Evolutionary conservation across 2,329 filamentous ascomycete species (phyloP).

Genomic region (Xylaria sp.): DNA sequence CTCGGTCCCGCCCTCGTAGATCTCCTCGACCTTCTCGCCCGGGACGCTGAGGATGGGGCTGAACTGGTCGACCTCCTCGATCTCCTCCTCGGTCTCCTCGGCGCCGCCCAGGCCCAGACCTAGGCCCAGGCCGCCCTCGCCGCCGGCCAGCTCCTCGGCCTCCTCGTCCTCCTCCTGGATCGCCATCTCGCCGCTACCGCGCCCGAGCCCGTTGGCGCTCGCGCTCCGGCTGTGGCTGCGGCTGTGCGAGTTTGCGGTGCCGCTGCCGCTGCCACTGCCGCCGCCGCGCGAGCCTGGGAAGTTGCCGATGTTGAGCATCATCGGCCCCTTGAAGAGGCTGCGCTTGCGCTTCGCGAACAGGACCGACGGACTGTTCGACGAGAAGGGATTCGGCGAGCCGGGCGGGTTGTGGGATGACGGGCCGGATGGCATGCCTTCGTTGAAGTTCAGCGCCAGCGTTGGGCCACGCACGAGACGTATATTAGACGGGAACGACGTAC

Average conservation of each 20-base stretch:
- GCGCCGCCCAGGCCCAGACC: too few species aligned
- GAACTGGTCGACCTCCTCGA: slow-evolving; percentile 41
- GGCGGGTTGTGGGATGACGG: slow-evolving; percentile 45
- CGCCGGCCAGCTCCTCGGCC: slow-evolving; percentile 30
- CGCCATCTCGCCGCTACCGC: slow-evolving; percentile 74
- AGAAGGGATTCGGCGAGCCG: slow-evolving; percentile 61
- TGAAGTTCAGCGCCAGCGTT: slow-evolving; percentile 56
- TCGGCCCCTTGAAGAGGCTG: slow-evolving; percentile 80
- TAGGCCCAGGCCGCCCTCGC: too few species aligned
- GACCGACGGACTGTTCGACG: slow-evolving; percentile 56
- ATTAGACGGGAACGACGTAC: slow-evolving; percentile 76
- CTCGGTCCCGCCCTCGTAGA: slow-evolving; percentile 34
- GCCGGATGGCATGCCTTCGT: slow-evolving; percentile 58
- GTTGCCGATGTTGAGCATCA: slow-evolving; percentile 61
- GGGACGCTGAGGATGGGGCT: slow-evolving; percentile 35
- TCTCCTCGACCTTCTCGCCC: slow-evolving; percentile 39
- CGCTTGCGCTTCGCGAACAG: slow-evolving; percentile 82
- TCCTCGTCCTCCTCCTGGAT: slow-evolving; percentile 69
- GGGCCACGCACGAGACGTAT: slow-evolving; percentile 76
- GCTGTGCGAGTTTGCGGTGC: background rate
- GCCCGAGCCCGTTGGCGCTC: slow-evolving; percentile 65
- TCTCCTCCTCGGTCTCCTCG: slow-evolving; percentile 32
- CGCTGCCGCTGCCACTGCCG: too few species aligned
- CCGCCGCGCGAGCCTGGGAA: slow-evolving; percentile 28
- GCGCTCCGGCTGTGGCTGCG: slow-evolving; percentile 54